Conservation (phyloP, 345 rosid genomes). For the Cochlearia excelsa region DNA sequence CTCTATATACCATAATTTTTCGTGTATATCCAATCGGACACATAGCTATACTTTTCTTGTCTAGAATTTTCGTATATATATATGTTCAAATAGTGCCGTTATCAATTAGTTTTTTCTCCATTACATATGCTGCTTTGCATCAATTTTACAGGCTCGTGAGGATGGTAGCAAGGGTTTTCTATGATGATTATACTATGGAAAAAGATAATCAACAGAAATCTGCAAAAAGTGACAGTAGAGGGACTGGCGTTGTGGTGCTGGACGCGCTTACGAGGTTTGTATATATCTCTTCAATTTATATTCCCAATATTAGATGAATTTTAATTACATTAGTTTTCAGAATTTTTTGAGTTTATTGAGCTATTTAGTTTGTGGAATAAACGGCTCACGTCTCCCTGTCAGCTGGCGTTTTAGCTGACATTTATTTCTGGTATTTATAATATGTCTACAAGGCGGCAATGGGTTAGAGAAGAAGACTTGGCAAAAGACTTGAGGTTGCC, state of each 20-base stretch:
- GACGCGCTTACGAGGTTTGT: constrained; percentile 73
- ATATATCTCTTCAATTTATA: constrained; percentile 3
- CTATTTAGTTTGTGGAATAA: too few species aligned
- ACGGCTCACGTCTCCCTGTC: neutral
- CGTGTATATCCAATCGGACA: neutral
- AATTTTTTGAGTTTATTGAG: neutral
- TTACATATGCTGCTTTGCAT: too few species aligned
- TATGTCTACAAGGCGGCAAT: constrained; percentile 56
- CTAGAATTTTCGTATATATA: too few species aligned
- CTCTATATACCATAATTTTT: neutral
- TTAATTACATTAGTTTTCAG: constrained; percentile 12
- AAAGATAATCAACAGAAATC: constrained; percentile 75
- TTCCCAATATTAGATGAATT: neutral
- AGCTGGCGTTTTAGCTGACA: neutral
- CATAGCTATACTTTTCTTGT: neutral
- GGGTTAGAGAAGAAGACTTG: constrained; percentile 97
- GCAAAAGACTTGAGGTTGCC: constrained; percentile 81
- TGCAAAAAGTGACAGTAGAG: constrained; percentile 66
- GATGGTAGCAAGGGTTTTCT: constrained; percentile 75
- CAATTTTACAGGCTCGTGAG: constrained; percentile 57
- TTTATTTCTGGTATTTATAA: too few species aligned
- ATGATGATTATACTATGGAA: constrained; percentile 66
- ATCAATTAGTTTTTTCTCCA: neutral
- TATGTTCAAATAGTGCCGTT: neutral
- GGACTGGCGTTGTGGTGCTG: constrained; percentile 77